A percentile compares a stretch with the other conserved stretches of the same genome.
phyloP scores from a whole-genome alignment of 148 eudicot species.

The Fallopia convolvulus region DNA sequence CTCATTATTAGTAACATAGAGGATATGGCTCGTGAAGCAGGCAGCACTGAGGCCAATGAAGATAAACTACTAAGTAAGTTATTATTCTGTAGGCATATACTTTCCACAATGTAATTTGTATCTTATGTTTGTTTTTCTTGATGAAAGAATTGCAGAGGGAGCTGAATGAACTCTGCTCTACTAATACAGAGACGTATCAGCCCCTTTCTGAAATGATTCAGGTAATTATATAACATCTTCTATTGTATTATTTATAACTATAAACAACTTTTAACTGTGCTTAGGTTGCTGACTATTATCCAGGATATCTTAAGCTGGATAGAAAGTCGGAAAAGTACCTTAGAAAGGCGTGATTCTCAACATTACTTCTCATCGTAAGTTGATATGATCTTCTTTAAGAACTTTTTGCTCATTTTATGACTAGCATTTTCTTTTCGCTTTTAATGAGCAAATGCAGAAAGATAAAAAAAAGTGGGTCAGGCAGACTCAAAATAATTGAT shows the following conservation, averaged over 20 bases:
- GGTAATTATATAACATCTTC: slow-evolving; percentile 28
- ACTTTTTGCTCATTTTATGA: background rate
- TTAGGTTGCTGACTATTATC: background rate
- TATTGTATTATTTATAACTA: background rate
- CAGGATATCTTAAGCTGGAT: slow-evolving; percentile 81
- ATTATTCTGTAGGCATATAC: background rate
- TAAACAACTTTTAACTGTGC: background rate
- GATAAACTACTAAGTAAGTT: slow-evolving; percentile 66
- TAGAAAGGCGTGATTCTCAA: slow-evolving; percentile 77
- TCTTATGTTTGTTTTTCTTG: slow-evolving; percentile 29
- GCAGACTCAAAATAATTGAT: background rate
- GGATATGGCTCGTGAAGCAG: slow-evolving; percentile 91
- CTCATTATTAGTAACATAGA: slow-evolving; percentile 76
- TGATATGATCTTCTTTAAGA: background rate
- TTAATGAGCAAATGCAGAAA: background rate
- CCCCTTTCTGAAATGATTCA: slow-evolving; percentile 81
- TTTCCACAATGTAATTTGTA: background rate
- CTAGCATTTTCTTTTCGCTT: background rate
- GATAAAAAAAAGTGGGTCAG: background rate
- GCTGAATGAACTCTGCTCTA: slow-evolving; percentile 49
- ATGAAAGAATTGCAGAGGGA: slow-evolving; percentile 68
- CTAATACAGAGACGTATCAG: slow-evolving; percentile 43
- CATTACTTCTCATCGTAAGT: slow-evolving; percentile 73
- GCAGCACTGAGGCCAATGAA: slow-evolving; percentile 76
- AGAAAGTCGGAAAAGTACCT: slow-evolving; percentile 39